phyloP scores from a whole-genome alignment of 2,329 filamentous ascomycete genomes.

The Penicillium hesseltinei region DNA sequence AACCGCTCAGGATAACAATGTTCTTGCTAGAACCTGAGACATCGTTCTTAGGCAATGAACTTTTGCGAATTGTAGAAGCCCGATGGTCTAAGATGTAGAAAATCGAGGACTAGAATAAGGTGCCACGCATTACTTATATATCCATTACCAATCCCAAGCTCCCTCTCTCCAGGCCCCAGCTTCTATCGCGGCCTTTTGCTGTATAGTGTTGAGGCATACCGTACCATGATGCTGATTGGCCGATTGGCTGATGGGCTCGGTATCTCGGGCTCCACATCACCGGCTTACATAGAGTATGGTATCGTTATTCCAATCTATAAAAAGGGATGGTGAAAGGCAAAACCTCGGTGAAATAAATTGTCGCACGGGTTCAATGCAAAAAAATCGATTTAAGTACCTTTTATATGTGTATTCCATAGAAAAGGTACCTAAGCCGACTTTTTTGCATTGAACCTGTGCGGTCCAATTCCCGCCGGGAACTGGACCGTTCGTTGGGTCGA shows the following conservation, averaged over 20 bases:
- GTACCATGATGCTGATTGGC: neutral
- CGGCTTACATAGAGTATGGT: neutral
- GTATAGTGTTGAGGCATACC: neutral
- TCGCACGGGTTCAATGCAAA: too few relatives aligned
- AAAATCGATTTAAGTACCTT: too few relatives aligned
- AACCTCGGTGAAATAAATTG: neutral
- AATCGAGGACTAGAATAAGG: neutral
- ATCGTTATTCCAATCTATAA: too few relatives aligned
- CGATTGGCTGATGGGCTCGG: neutral
- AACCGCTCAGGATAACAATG: conserved; percentile 52
- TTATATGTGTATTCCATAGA: too few relatives aligned
- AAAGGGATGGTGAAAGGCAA: too few relatives aligned
- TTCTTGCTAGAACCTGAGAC: neutral
- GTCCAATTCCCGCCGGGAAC: too few relatives aligned
- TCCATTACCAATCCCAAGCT: neutral
- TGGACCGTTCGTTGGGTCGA: too few relatives aligned
- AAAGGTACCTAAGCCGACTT: too few relatives aligned
- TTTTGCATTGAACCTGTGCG: too few relatives aligned
- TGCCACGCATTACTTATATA: neutral
- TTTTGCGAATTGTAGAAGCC: neutral
- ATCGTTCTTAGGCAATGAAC: neutral
- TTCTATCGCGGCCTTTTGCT: too few relatives aligned
- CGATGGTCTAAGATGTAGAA: neutral
- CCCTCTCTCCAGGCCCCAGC: neutral
- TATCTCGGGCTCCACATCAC: neutral